Base-by-base conservation (phyloP, 1,284 basidiomycete species). In the Coriolopsis trogii region DNA sequence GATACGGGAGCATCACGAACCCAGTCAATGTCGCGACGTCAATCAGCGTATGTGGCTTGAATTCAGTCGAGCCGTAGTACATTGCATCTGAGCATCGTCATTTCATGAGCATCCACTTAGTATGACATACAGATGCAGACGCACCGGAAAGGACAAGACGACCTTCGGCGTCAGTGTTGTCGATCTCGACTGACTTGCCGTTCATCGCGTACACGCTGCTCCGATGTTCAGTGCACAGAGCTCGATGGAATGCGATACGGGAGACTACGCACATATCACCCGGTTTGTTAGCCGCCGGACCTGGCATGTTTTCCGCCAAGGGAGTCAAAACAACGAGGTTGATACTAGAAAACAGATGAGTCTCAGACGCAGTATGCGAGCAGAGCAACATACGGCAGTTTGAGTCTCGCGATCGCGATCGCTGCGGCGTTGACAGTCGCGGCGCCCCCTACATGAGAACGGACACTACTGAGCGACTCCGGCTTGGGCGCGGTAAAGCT, bases 161-260 rank as follows among this genome's bases (percentile, higher is more conserved):
- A 16, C 93, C 93, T 66, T 93, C 91, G 4, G 91, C 91, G 65
- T 94, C 92, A 0, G 92, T 94, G 71, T 94, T 94, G 72, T 94
- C 91, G 31, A 95, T 82, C 67, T 95, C 91, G 28, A 95, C 80
- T 0, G 87, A 85, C 69, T 93, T 92, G 34, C 93, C 92, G 65
- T 93, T 94, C 85, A 92, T 92, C 6, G 91, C 89, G 60, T 91
- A 88, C 55, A 95, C 68, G 46, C 92, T 91, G 63, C 7, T n/a
- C n/a, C n/a, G n/a, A n/a, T n/a, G n/a, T n/a, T n/a, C n/a, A n/a
- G n/a, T n/a, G n/a, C n/a, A n/a, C n/a, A n/a, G n/a, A n/a, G n/a
- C n/a, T n/a, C n/a, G n/a, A n/a, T n/a, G n/a, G n/a, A n/a, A n/a
- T n/a, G n/a, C n/a, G n/a, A n/a, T n/a, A n/a, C n/a, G n/a, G n/a